Conservation (phyloP, 306 rosid species). For the Begonia masoniana region DNA sequence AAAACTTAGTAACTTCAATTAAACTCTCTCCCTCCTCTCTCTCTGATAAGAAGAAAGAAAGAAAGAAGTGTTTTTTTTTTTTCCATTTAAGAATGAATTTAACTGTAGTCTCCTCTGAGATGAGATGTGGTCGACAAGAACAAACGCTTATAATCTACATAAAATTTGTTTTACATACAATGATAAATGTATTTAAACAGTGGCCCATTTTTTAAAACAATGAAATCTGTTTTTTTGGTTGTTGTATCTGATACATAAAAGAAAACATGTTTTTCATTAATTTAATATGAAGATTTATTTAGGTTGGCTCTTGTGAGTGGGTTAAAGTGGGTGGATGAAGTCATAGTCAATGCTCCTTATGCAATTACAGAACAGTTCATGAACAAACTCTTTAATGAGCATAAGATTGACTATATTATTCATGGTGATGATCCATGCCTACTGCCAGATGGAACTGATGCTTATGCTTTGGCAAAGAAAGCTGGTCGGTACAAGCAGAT, state of each 20-base stretch:
- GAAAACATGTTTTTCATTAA: background rate
- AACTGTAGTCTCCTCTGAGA: too few relatives aligned
- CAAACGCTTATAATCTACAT: too few relatives aligned
- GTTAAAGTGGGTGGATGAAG: constrained; percentile 99
- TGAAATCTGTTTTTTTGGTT: too few relatives aligned
- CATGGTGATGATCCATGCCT: constrained; percentile 99
- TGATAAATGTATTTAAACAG: too few relatives aligned
- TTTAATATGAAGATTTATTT: constrained; percentile 18
- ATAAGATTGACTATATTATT: constrained; percentile 88
- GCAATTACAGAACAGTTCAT: constrained; percentile 85
- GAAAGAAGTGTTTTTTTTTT: background rate
- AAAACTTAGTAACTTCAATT: too few relatives aligned
- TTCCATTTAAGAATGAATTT: background rate
- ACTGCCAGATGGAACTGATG: constrained; percentile 99
- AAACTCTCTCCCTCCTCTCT: too few relatives aligned
- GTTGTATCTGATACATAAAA: too few relatives aligned
- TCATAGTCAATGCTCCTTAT: constrained; percentile 91
- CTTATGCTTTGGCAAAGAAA: constrained; percentile 90
- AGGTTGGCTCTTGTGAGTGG: constrained; percentile 94
- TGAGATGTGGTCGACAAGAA: too few relatives aligned
- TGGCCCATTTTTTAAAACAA: too few relatives aligned
- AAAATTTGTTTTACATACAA: too few relatives aligned
- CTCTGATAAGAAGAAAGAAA: too few relatives aligned
- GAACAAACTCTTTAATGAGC: constrained; percentile 82
- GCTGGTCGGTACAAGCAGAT: constrained; percentile 98